A percentile compares a stretch with the other conserved stretches of the same genome.
phyloP scores from a whole-genome alignment of 768 basidiomycete genomes.

The Auriscalpium microsporum region DNA sequence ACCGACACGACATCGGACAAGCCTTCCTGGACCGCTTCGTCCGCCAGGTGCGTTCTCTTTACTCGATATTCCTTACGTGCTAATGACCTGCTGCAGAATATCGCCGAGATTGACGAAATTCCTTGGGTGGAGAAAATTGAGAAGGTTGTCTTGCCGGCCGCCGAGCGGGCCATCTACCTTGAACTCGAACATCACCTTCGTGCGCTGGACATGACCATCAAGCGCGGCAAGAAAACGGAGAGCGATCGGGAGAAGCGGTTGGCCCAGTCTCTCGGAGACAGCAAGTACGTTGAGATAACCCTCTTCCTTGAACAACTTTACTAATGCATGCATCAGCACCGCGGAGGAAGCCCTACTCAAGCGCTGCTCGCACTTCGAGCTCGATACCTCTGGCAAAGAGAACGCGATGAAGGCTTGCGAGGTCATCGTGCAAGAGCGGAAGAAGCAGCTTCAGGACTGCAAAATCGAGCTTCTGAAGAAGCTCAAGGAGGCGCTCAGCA shows the following conservation, averaged over 20 bases:
- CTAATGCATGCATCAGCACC: conserved; percentile 36
- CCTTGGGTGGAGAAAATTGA: conserved; percentile 60
- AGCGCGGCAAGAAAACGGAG: conserved; percentile 54
- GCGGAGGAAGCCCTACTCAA: conserved; percentile 92
- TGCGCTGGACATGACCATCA: conserved; percentile 78
- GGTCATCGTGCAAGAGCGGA: conserved; percentile 78
- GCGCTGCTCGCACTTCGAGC: conserved; percentile 90
- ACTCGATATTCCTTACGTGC: neutral
- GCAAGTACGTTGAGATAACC: conserved; percentile 33
- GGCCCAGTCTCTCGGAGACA: conserved; percentile 79
- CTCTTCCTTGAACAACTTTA: neutral
- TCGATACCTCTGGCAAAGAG: conserved; percentile 54
- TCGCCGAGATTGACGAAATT: conserved; percentile 96
- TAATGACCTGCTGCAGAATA: conserved; percentile 46
- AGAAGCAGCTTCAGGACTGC: conserved; percentile 72
- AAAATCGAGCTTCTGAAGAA: conserved; percentile 60
- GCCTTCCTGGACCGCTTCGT: conserved; percentile 74
- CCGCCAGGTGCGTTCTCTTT: conserved; percentile 53
- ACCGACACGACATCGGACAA: conserved; percentile 78
- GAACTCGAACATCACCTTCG: conserved; percentile 91
- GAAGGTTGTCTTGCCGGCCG: conserved; percentile 72
- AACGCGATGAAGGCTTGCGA: conserved; percentile 92
- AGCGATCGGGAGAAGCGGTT: conserved; percentile 88
- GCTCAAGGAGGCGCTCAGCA: conserved; percentile 54
- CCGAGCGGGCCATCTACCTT: conserved; percentile 89